Percentiles rank a stretch among this genome's conserved stretches.
Conservation (phyloP, 1,139 yeast species). For the Yamadazyma conglobata region DNA sequence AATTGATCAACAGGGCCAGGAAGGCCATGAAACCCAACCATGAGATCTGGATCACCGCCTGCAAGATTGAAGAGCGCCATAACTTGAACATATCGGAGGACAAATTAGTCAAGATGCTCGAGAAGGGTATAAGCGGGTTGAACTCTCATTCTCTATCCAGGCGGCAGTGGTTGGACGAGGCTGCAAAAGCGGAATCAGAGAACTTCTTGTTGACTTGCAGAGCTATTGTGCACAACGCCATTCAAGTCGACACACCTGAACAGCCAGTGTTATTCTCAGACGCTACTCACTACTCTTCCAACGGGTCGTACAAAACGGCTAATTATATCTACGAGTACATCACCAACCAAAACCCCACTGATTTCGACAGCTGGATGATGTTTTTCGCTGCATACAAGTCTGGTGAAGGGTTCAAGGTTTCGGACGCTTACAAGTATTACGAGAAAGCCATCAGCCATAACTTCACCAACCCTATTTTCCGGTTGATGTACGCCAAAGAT, state of each 20-base stretch:
- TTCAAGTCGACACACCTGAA: constrained; percentile 13
- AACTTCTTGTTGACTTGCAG: constrained; percentile 33
- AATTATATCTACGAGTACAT: constrained; percentile 47
- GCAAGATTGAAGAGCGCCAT: constrained; percentile 64
- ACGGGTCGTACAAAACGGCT: constrained; percentile 34
- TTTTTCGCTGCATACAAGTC: constrained; percentile 46
- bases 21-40: constrained; percentile 48
- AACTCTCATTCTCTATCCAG: constrained; percentile 23
- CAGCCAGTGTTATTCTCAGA: constrained; percentile 28
- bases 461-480: constrained; percentile 48
- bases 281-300: constrained; percentile 34
- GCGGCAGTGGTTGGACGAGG: constrained; percentile 44
- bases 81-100: constrained; percentile 27
- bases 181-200: constrained; percentile 35
- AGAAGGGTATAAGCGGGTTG: constrained; percentile 49
- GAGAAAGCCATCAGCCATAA: constrained; percentile 48
- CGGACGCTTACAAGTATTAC: constrained; percentile 45
- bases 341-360: constrained; percentile 38
- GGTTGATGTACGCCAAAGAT: constrained; percentile 73
- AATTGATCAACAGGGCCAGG: constrained; percentile 57
- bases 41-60: constrained; percentile 69
- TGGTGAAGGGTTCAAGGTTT: constrained; percentile 9
- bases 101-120: constrained; percentile 42
- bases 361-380: constrained; percentile 53
- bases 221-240: constrained; percentile 30